A percentile compares a stretch with the other conserved stretches of the same genome.
phyloP scores from a whole-genome alignment of 2,329 filamentous ascomycete species.

The Apiospora koreana region DNA sequence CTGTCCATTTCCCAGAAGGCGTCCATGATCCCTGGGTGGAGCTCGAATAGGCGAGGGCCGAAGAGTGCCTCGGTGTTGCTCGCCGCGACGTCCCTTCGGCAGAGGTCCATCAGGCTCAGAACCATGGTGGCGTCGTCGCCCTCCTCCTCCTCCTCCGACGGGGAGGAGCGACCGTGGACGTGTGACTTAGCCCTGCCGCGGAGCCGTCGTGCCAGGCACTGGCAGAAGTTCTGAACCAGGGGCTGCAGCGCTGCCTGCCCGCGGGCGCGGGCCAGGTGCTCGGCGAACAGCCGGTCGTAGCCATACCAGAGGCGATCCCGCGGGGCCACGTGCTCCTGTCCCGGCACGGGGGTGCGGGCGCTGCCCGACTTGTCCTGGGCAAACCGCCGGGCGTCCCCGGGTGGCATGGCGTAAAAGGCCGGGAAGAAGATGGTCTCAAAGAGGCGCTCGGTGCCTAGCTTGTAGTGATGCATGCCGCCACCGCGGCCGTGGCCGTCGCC shows the following conservation, averaged over 20 bases:
- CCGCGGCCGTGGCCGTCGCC: not conserved
- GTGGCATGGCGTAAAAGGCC: slow-evolving; percentile 14
- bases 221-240: too few relatives aligned
- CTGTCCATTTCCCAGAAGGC: slow-evolving; percentile 27
- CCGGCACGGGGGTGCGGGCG: slow-evolving; percentile 16
- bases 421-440: too few relatives aligned
- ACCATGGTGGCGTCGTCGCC: not conserved
- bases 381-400: slow-evolving; percentile 11
- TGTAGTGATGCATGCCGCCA: slow-evolving; percentile 11
- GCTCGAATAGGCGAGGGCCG: slow-evolving; percentile 23
- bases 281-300: not conserved
- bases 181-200: too few relatives aligned
- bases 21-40: slow-evolving; percentile 25
- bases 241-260: not conserved
- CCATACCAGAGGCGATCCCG: not conserved
- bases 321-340: slow-evolving; percentile 19
- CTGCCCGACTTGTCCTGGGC: not conserved
- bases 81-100: not conserved
- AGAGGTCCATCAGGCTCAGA: not conserved
- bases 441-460: too few relatives aligned
- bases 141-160: not conserved
- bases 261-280: not conserved
- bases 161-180: slow-evolving; percentile 21
- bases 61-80: slow-evolving; percentile 18
- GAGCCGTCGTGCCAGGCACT: too few relatives aligned